A percentile compares a stretch with the other conserved stretches of the same genome.
These are phyloP conservation scores for Candida pini DNA, from an alignment of 805 yeast genomes.

Conservation along the genomic window DNA sequence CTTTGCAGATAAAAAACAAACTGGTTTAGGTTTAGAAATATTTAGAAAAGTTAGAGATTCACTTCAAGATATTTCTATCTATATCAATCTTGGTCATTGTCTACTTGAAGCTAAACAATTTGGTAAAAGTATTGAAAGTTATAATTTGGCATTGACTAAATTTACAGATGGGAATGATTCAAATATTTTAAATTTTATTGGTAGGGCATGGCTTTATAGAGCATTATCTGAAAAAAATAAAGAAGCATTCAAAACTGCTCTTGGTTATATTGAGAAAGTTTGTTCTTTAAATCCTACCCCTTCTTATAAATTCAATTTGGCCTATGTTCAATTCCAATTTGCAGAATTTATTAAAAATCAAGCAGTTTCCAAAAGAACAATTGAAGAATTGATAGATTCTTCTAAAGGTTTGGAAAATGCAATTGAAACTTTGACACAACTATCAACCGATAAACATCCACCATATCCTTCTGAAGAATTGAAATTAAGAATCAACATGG, in stretches of 20 bases:
- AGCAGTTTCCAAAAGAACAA: slow-evolving; percentile 50
- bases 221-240: slow-evolving; percentile 64
- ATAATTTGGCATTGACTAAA: slow-evolving; percentile 70
- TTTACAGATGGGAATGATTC: slow-evolving; percentile 61
- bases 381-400: slow-evolving; percentile 55
- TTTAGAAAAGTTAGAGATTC: slow-evolving; percentile 89
- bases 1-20: slow-evolving; percentile 77
- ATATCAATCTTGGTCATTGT: slow-evolving; percentile 84
- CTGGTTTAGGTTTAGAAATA: slow-evolving; percentile 74
- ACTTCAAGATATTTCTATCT: slow-evolving; percentile 74
- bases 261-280: slow-evolving; percentile 60
- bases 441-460: slow-evolving; percentile 55
- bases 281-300: slow-evolving; percentile 35
- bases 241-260: slow-evolving; percentile 53
- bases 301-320: slow-evolving; percentile 67
- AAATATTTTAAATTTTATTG: slow-evolving; percentile 64
- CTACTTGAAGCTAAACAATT: slow-evolving; percentile 75
- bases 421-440: slow-evolving; percentile 48
- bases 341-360: slow-evolving; percentile 76
- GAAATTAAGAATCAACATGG: slow-evolving; percentile 82
- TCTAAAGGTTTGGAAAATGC: slow-evolving; percentile 57
- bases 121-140: slow-evolving; percentile 81
- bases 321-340: slow-evolving; percentile 77
- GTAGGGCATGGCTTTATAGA: slow-evolving; percentile 83
- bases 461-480: slow-evolving; percentile 79